Base-by-base conservation (phyloP, 2,329 filamentous ascomycete species). In the Venturiaceae sp. region DNA sequence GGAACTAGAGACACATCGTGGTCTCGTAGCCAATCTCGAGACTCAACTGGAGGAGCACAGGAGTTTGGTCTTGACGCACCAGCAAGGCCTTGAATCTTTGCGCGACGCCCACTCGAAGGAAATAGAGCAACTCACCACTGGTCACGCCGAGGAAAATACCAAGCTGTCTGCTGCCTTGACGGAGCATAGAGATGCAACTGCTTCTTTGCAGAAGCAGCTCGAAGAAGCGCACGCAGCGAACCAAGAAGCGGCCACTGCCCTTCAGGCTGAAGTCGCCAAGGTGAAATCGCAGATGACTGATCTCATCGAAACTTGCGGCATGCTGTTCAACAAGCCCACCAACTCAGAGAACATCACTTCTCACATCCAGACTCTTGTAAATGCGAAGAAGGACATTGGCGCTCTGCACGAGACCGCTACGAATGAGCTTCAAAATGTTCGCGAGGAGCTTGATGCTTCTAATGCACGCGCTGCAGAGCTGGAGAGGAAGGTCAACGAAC, bases 291-390 rank as follows among this genome's bases (percentile, higher is more conserved):
- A 83, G 69, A 76, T 79, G 28, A 71, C 71, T 21, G 82, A 83
- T 66, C 73, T 90, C 65, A 60, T 85, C 80, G 67, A 86, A 80
- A 79, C 63, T 80, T 88, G 68, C 73, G 90, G 63, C 23, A 73
- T 79, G 28, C 79, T 81, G 5, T 76, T 92, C 63, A 85, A 85
- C 71, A 83, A 83, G 69, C 53, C 53, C 14, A 58, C 58, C 13
- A 84, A 84, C 68, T 83, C 72, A 5, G 62, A 64, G 13, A 72
- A 69, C 54, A 65, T 79, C 8, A 71, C 74, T 19, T 64, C 67
- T 32, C 75, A 77, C 55, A 73, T 79, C 47, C 67, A 72, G 60
- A 67, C 69, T 34, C 62, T 79, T 32, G 71, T 77, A 0, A 66
- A 74, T n/a, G 73, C 77, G 62, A 72, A 75, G 63, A 76, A 74